Percentiles rank a stretch among this genome's conserved stretches.
Conservation (phyloP, 305 asterid species). For the Plantago rigida region DNA sequence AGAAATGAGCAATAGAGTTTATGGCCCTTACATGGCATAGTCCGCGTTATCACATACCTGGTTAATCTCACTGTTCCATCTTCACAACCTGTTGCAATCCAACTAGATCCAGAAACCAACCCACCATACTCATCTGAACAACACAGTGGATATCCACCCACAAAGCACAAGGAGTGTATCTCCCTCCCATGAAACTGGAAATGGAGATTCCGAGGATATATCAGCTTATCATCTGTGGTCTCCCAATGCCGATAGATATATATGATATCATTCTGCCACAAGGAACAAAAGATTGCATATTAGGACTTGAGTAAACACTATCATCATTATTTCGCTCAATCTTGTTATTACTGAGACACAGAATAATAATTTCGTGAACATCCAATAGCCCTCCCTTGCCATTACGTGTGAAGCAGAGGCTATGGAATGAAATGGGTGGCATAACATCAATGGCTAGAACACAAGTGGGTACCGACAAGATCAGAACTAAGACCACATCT, state of each 20-base stretch:
- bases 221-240: conserved; percentile 40
- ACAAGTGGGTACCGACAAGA: not conserved
- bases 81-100: conserved; percentile 94
- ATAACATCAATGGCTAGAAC: not conserved
- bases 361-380: conserved; percentile 1
- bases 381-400: not conserved
- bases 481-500: not conserved
- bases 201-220: conserved; percentile 74
- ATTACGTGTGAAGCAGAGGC: not conserved
- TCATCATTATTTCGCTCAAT: conserved; percentile 10
- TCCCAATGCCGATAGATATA: conserved; percentile 60
- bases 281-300: conserved; percentile 19
- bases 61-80: conserved; percentile 95
- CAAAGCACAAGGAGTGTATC: conserved; percentile 75
- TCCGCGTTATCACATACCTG: conserved; percentile 37
- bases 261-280: conserved; percentile 67
- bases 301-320: conserved; percentile 1
- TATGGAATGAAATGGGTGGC: not conserved
- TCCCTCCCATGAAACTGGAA: conserved; percentile 93
- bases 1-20: not conserved
- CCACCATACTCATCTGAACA: conserved; percentile 35
- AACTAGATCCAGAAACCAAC: conserved; percentile 34
- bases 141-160: conserved; percentile 32
- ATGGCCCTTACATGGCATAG: conserved; percentile 5
- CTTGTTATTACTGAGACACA: conserved; percentile 1